Percentiles rank a stretch among this genome's conserved stretches.
Conservation (phyloP, 768 basidiomycete species). For the Phlebiopsis flavidoalba region DNA sequence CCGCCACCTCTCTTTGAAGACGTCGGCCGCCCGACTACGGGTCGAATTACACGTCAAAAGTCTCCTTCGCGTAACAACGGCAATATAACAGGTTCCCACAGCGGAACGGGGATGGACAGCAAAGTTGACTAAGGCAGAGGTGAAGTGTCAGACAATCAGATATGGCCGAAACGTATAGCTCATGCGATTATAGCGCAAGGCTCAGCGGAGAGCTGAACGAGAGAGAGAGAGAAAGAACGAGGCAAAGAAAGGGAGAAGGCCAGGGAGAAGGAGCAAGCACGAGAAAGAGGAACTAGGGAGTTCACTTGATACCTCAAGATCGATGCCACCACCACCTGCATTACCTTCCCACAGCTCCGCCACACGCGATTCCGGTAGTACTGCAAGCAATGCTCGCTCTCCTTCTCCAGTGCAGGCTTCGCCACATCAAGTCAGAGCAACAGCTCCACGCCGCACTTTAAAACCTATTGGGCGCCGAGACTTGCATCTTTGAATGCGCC, state of each 20-base stretch:
- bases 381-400: background rate
- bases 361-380: background rate
- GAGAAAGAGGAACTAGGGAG: background rate
- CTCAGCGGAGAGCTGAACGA: background rate
- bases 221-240: background rate
- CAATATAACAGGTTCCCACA: conserved; percentile 4
- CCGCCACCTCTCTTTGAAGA: conserved; percentile 36
- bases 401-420: background rate
- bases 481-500: conserved; percentile 62
- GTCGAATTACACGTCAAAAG: background rate
- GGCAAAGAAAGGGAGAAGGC: background rate
- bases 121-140: conserved; percentile 6
- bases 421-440: background rate
- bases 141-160: background rate
- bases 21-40: conserved; percentile 12
- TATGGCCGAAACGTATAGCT: background rate
- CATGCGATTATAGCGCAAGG: conserved; percentile 5
- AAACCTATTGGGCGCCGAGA: conserved; percentile 56
- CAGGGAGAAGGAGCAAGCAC: background rate
- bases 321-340: conserved; percentile 9
- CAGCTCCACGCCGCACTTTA: conserved; percentile 51
- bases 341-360: background rate
- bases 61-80: background rate
- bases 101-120: conserved; percentile 8
- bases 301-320: background rate